These are phyloP conservation scores for Termitomyces sp. DNA, from an alignment of 1,284 basidiomycete species.

Conservation along the genomic window DNA sequence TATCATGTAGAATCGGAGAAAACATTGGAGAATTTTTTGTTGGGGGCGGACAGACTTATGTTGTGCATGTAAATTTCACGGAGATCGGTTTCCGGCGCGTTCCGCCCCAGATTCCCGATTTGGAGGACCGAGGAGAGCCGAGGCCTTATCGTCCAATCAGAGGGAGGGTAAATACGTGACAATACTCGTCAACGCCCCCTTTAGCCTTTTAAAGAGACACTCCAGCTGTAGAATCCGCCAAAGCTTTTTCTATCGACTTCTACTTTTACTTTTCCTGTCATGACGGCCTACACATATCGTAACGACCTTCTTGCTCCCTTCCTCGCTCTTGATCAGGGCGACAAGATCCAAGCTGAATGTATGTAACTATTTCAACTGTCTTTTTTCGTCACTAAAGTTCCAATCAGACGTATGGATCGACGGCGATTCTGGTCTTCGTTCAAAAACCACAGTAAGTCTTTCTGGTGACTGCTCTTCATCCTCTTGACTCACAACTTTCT, in stretches of 20 bases:
- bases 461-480: conserved; percentile 2
- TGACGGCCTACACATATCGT: conserved; percentile 42
- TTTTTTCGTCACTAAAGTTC: conserved; percentile 19
- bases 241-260: conserved; percentile 16
- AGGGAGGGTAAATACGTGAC: conserved; percentile 27
- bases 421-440: conserved; percentile 87
- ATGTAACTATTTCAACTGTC: conserved; percentile 26
- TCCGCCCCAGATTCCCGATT: conserved; percentile 15
- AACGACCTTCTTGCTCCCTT: conserved; percentile 85
- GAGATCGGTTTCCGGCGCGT: conserved; percentile 17
- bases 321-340: conserved; percentile 82
- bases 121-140: not conserved
- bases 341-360: conserved; percentile 92
- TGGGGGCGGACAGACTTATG: not conserved
- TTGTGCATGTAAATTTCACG: conserved; percentile 6
- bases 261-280: conserved; percentile 4
- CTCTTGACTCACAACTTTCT: conserved; percentile 12
- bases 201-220: conserved; percentile 12
- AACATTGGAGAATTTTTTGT: not conserved
- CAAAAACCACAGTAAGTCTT: conserved; percentile 79
- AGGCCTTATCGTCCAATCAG: conserved; percentile 39
- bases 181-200: conserved; percentile 23
- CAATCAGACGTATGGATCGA: conserved; percentile 90
- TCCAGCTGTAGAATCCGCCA: not conserved
- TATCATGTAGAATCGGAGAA: not conserved